These are phyloP conservation scores for Wickerhamiella kazuoi DNA, from an alignment of 805 yeast species.

Conservation along the genomic window DNA sequence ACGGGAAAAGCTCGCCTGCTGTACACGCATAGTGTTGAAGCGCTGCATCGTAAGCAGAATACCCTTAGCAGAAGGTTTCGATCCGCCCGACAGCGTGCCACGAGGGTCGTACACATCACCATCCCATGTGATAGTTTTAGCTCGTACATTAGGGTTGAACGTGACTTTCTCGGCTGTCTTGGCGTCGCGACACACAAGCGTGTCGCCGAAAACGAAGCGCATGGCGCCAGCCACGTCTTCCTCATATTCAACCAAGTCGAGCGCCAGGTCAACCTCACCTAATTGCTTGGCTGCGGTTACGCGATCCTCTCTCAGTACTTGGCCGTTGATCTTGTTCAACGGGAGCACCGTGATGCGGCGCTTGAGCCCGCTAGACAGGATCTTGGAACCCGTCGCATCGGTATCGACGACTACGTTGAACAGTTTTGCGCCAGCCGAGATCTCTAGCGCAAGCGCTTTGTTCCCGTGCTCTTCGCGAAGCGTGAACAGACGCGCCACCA, in stretches of 20 bases:
- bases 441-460: constrained; percentile 71
- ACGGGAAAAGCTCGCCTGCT: neutral
- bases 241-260: constrained; percentile 62
- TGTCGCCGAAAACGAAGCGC: constrained; percentile 79
- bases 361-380: constrained; percentile 62
- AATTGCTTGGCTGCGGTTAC: constrained; percentile 52
- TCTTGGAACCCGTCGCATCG: constrained; percentile 65
- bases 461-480: constrained; percentile 38
- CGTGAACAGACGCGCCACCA: constrained; percentile 70
- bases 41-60: neutral
- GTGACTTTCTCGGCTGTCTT: constrained; percentile 80
- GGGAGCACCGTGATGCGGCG: constrained; percentile 87
- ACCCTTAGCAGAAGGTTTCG: constrained; percentile 17
- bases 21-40: constrained; percentile 22
- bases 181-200: constrained; percentile 76
- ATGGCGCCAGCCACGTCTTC: constrained; percentile 58
- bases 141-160: constrained; percentile 60
- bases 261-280: constrained; percentile 77
- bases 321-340: constrained; percentile 60
- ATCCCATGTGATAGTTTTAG: constrained; percentile 72
- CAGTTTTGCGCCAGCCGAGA: constrained; percentile 82
- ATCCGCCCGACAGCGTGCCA: constrained; percentile 94
- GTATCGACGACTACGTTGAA: constrained; percentile 84
- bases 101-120: constrained; percentile 95
- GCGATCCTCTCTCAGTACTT: constrained; percentile 32